Percentiles rank a stretch among this genome's conserved stretches.
Conservation (phyloP, 768 basidiomycete species). For the Suillus subluteus region DNA sequence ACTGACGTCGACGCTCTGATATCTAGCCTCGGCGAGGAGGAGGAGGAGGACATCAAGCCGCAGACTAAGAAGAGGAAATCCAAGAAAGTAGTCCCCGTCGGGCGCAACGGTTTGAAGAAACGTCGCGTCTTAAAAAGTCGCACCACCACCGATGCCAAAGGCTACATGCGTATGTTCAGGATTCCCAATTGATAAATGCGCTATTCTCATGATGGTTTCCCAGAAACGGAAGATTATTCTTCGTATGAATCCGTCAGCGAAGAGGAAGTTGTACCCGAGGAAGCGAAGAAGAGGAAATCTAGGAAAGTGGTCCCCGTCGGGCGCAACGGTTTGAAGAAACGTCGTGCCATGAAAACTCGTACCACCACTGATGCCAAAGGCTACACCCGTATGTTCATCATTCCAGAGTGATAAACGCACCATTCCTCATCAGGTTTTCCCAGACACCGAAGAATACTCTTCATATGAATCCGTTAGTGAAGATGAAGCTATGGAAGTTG, state of each 20-base stretch:
- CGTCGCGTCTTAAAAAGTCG: conserved; percentile 63
- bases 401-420: not conserved
- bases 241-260: conserved; percentile 80
- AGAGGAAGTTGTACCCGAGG: conserved; percentile 42
- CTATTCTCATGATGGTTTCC: conserved; percentile 3
- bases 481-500: conserved; percentile 48
- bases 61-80: conserved; percentile 44
- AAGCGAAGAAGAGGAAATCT: conserved; percentile 13
- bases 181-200: not conserved
- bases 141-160: conserved; percentile 60
- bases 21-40: conserved; percentile 33
- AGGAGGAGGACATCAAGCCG: conserved; percentile 32
- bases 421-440: conserved; percentile 3
- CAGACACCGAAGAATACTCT: conserved; percentile 80
- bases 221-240: conserved; percentile 80
- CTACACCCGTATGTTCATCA: conserved; percentile 60
- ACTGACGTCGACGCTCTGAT: conserved; percentile 29
- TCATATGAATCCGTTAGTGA: conserved; percentile 80
- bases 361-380: conserved; percentile 65
- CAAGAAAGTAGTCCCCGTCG: conserved; percentile 48
- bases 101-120: conserved; percentile 79
- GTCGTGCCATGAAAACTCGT: conserved; percentile 61
- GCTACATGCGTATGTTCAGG: conserved; percentile 65
- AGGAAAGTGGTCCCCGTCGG: conserved; percentile 77
- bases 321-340: conserved; percentile 77